phyloP scores from a whole-genome alignment of 129 eudicot genomes.

The Artemisia tridentata region DNA sequence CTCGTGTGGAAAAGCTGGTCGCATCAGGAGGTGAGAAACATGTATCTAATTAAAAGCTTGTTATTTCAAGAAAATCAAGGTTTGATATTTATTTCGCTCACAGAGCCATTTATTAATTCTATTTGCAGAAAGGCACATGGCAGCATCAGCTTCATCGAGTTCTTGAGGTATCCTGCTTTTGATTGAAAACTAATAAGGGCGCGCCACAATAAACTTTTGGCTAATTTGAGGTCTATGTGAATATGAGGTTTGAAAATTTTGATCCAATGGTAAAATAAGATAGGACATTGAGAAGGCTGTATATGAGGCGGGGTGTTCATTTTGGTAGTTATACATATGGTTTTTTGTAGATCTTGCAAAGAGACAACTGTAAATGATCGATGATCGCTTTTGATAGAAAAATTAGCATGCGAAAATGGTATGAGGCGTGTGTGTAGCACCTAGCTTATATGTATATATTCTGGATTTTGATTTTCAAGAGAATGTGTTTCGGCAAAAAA shows the following conservation, averaged over 20 bases:
- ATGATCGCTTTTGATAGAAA: conserved; percentile 19
- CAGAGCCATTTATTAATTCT: background rate
- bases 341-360: conserved; percentile 23
- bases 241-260: conserved; percentile 30
- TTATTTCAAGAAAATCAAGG: background rate
- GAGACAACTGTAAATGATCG: conserved; percentile 35
- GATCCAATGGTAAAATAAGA: conserved; percentile 14
- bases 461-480: conserved; percentile 3
- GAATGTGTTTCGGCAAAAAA: background rate
- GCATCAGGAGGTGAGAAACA: conserved; percentile 62
- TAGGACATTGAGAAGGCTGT: conserved; percentile 23
- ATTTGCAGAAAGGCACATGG: conserved; percentile 53
- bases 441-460: conserved; percentile 20
- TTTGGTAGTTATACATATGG: conserved; percentile 25
- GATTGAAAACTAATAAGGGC: conserved; percentile 13
- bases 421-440: conserved; percentile 23
- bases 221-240: conserved; percentile 25
- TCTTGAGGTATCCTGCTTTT: conserved; percentile 30
- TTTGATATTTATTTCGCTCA: conserved; percentile 3
- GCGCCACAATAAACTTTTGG: conserved; percentile 24
- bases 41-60: background rate
- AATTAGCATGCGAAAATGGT: conserved; percentile 7
- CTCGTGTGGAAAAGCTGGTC: conserved; percentile 84
- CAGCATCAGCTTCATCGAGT: conserved; percentile 34
- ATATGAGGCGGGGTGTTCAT: conserved; percentile 22